Conservation (phyloP, 164 flowering plant species). For the Kalanchoe fedtschenkoi region DNA sequence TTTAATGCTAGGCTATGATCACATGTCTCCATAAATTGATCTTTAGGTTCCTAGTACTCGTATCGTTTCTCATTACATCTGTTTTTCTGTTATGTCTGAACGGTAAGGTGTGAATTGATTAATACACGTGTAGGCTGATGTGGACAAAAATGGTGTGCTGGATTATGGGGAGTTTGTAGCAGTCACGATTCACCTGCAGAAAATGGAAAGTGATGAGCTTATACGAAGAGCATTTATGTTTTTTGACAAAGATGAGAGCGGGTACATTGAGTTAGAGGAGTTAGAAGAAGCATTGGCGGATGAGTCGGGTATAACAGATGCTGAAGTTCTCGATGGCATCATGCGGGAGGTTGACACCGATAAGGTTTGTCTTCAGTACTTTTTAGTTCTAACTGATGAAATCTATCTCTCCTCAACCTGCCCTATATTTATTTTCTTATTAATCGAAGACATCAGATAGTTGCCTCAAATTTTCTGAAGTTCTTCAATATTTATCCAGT, state of each 20-base stretch:
- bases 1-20: no score
- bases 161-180: slow-evolving; percentile 98
- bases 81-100: background rate
- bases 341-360: slow-evolving; percentile 92
- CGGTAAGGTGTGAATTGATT: background rate
- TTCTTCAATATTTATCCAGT: no score
- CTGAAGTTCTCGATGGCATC: slow-evolving; percentile 63
- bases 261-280: slow-evolving; percentile 75
- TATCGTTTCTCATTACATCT: background rate
- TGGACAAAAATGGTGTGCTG: slow-evolving; percentile 86
- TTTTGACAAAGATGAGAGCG: slow-evolving; percentile 89
- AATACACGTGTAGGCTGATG: slow-evolving; percentile 68
- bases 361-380: slow-evolving; percentile 45
- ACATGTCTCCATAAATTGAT: no score
- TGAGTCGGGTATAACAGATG: slow-evolving; percentile 64
- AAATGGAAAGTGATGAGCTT: slow-evolving; percentile 93
- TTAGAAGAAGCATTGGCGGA: slow-evolving; percentile 61
- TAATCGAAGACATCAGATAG: background rate
- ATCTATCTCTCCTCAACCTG: background rate
- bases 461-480: background rate
- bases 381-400: background rate
- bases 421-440: background rate
- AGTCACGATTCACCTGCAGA: slow-evolving; percentile 91
- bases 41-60: no score
- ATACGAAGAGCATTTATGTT: slow-evolving; percentile 78